These are phyloP conservation scores for Acanthamoeba rhysodes DNA, from an alignment of 208 protist species.

Conservation along the genomic window DNA sequence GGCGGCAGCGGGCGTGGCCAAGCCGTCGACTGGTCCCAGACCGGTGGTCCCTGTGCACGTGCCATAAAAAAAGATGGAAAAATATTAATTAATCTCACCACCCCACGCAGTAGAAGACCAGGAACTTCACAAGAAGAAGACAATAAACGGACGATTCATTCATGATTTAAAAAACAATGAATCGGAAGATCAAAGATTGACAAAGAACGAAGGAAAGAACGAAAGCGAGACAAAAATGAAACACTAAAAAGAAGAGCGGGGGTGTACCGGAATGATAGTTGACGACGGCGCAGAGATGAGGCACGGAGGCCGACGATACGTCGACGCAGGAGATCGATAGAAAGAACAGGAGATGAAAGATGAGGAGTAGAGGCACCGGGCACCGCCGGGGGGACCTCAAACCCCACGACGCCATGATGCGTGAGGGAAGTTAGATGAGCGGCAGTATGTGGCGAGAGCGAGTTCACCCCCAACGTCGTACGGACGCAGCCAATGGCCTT, in stretches of 20 bases:
- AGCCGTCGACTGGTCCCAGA: neutral
- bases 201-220: neutral
- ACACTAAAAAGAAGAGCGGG: neutral
- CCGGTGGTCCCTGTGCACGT: neutral
- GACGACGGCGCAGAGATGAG: slow-evolving; percentile 5
- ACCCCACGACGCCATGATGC: too few species aligned
- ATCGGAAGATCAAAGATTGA: neutral
- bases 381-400: too few species aligned
- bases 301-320: neutral
- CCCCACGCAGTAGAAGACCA: too few species aligned
- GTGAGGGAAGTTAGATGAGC: too few species aligned
- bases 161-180: neutral
- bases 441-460: too few species aligned
- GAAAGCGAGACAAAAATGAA: neutral
- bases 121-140: too few species aligned
- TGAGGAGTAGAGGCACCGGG: neutral
- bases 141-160: neutral
- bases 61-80: too few species aligned
- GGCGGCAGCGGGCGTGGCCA: neutral
- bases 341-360: neutral
- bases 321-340: neutral
- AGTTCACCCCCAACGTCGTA: too few species aligned
- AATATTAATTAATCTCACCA: too few species aligned
- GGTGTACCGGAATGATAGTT: neutral
- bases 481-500: too few species aligned